Conservation (phyloP, 2,329 filamentous ascomycete species). For the Ilyonectria sp. region DNA sequence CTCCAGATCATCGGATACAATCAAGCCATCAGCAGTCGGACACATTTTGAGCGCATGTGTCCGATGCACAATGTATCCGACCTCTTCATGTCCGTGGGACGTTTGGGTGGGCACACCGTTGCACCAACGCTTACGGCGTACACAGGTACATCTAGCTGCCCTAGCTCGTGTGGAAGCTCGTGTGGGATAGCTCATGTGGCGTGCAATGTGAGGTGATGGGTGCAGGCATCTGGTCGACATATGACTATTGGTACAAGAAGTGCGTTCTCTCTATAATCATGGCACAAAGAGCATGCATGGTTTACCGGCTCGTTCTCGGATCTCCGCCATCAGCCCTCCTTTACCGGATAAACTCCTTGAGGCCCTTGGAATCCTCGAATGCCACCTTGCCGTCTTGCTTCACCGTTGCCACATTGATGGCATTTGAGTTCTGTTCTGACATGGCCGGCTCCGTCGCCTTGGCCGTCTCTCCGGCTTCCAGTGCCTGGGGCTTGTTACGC, state of each 20-base stretch:
- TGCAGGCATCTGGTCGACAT: constrained; percentile 20
- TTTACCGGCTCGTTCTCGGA: constrained; percentile 6
- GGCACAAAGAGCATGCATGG: constrained; percentile 20
- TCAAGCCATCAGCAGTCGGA: background rate
- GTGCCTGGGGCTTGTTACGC: constrained; percentile 53
- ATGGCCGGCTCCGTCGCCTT: constrained; percentile 15
- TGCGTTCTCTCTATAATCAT: constrained; percentile 24
- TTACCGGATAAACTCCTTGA: constrained; percentile 69
- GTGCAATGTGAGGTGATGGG: constrained; percentile 13
- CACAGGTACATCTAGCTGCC: background rate
- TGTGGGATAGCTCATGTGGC: constrained; percentile 3
- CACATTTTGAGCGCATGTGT: background rate
- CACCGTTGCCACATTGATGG: constrained; percentile 70
- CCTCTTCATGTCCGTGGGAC: background rate
- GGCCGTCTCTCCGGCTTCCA: constrained; percentile 32
- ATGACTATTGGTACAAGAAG: constrained; percentile 30
- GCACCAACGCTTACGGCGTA: background rate
- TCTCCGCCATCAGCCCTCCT: constrained; percentile 6
- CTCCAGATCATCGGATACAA: background rate
- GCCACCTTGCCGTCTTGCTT: constrained; percentile 76
- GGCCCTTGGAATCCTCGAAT: constrained; percentile 72
- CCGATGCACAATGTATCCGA: background rate
- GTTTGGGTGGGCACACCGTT: background rate
- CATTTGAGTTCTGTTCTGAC: constrained; percentile 48
- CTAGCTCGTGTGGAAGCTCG: background rate